Conservation (phyloP, 768 basidiomycete species). For the Zangia roseola region DNA sequence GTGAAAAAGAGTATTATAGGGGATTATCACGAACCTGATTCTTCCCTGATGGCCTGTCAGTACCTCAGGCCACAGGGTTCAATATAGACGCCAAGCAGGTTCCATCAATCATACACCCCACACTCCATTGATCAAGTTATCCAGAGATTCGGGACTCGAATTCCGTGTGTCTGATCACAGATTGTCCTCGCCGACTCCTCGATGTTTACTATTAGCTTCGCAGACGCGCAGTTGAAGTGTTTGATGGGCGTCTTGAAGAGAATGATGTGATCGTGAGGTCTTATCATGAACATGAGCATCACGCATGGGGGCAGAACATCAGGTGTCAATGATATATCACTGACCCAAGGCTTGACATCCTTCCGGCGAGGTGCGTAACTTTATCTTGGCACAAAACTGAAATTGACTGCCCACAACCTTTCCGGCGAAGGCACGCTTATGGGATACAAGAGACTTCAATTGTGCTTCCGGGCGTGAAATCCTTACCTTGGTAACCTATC, state of each 20-base stretch:
- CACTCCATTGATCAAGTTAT: conserved; percentile 2
- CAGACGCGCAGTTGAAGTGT: conserved; percentile 84
- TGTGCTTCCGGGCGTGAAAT: conserved; percentile 60
- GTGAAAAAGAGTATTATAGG: no score
- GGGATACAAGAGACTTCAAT: conserved; percentile 77
- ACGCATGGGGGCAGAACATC: conserved; percentile 92
- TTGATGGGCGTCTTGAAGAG: conserved; percentile 85
- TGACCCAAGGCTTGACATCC: conserved; percentile 68
- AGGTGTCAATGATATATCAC: conserved; percentile 72
- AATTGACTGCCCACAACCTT: conserved; percentile 47
- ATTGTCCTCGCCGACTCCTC: no score
- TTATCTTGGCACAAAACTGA: not conserved
- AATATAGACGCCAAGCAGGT: conserved; percentile 78
- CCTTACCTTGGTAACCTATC: conserved; percentile 71
- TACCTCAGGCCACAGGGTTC: no score
- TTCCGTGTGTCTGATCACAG: conserved; percentile 77
- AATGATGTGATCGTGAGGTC: conserved; percentile 82
- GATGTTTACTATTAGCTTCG: conserved; percentile 87
- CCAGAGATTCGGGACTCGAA: conserved; percentile 88
- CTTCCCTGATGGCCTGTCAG: no score
- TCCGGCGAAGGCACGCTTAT: conserved; percentile 89
- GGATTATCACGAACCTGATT: no score
- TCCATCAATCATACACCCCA: not conserved
- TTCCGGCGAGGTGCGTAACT: conserved; percentile 76
- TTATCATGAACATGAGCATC: conserved; percentile 69